Conservation (phyloP, 768 basidiomycete genomes). For the Leucocoprinus leucothites region DNA sequence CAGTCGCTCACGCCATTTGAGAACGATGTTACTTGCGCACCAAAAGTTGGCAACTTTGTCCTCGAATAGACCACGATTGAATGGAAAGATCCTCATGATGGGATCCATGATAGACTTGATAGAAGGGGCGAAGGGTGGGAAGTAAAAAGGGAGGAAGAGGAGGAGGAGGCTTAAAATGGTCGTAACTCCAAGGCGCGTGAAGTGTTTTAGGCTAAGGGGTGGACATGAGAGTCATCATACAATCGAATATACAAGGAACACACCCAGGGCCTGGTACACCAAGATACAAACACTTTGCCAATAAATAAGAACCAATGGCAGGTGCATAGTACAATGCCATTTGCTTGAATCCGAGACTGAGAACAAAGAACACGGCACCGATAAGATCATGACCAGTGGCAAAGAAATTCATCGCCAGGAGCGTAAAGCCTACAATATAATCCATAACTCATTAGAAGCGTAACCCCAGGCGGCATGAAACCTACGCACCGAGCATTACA, state of each 20-base stretch:
- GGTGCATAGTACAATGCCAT: conserved; percentile 96
- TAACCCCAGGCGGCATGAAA: background rate
- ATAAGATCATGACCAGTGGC: conserved; percentile 64
- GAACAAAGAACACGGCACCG: conserved; percentile 77
- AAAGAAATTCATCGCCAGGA: conserved; percentile 70
- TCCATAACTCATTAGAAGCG: no score
- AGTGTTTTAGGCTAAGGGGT: conserved; percentile 40
- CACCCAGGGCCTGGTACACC: conserved; percentile 66
- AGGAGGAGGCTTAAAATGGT: conserved; percentile 63
- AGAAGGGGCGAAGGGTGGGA: conserved; percentile 58
- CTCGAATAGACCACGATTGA: conserved; percentile 87
- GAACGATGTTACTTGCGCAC: conserved; percentile 86
- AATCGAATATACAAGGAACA: conserved; percentile 17
- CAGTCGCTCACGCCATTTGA: conserved; percentile 74
- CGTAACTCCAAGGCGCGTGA: conserved; percentile 61
- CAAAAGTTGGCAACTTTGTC: conserved; percentile 98
- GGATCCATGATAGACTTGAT: conserved; percentile 52
- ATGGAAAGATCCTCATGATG: conserved; percentile 85
- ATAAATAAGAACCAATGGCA: conserved; percentile 84
- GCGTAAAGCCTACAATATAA: conserved; percentile 66
- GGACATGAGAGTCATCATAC: background rate
- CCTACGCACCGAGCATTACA: conserved; percentile 76
- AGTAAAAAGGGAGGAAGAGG: conserved; percentile 72
- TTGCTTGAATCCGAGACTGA: conserved; percentile 91
- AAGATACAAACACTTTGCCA: conserved; percentile 86